These are phyloP conservation scores for Aspergillus cristatus DNA, from an alignment of 495 filamentous ascomycete genomes.

Conservation along the genomic window DNA sequence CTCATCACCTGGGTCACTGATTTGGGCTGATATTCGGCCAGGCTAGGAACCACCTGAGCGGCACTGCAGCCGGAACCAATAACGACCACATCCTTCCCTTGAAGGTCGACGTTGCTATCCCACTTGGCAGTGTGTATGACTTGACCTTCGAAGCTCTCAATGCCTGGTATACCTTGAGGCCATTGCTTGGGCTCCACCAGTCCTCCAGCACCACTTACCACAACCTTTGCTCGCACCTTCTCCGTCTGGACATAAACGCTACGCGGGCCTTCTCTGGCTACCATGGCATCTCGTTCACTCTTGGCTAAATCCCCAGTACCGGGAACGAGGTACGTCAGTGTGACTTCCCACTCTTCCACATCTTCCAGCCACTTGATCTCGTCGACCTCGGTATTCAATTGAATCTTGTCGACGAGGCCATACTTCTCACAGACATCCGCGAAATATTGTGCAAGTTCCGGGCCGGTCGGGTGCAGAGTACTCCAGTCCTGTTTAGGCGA, in stretches of 20 bases:
- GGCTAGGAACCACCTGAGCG: conserved; percentile 34
- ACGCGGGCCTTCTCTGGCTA: conserved; percentile 23
- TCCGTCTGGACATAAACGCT: conserved; percentile 34
- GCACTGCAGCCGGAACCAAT: conserved; percentile 54
- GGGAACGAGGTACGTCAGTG: conserved; percentile 37
- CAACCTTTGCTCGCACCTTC: conserved; percentile 43
- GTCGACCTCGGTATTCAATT: conserved; percentile 47
- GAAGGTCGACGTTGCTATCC: conserved; percentile 35
- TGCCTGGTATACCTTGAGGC: conserved; percentile 43
- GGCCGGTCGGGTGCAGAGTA: conserved; percentile 41
- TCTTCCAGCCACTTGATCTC: conserved; percentile 36
- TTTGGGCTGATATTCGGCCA: conserved; percentile 29
- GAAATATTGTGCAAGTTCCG: conserved; percentile 53
- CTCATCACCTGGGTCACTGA: conserved; percentile 56
- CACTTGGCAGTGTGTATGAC: conserved; percentile 54
- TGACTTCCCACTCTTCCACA: conserved; percentile 49
- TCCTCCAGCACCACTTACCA: conserved; percentile 47
- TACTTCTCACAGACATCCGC: conserved; percentile 48
- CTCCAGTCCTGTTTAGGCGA: conserved; percentile 50
- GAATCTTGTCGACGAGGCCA: conserved; percentile 49
- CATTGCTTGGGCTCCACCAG: conserved; percentile 42
- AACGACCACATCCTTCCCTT: conserved; percentile 46
- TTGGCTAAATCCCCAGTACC: conserved; percentile 40
- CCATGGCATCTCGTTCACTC: conserved; percentile 21
- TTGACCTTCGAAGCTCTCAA: conserved; percentile 43